Percentiles rank a stretch among this genome's conserved stretches.
phyloP scores from a whole-genome alignment of 768 basidiomycete species.

The Mycena leptocephala region DNA sequence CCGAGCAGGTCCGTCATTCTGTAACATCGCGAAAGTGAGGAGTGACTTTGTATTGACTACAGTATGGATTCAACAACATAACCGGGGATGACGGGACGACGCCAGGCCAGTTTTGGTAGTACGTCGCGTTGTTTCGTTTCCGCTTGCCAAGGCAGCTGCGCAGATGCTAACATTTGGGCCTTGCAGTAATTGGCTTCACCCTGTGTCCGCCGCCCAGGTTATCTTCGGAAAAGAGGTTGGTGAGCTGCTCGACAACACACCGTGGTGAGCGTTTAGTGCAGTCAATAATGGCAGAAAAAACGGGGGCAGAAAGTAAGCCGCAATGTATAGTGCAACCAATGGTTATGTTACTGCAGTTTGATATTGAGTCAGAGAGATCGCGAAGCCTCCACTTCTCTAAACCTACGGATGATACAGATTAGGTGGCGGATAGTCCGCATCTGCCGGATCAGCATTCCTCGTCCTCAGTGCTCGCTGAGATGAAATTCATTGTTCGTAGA shows the following conservation, averaged over 20 bases:
- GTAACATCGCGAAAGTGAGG: conserved; percentile 33
- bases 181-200: conserved; percentile 21
- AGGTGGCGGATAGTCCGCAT: no score
- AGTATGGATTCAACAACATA: neutral
- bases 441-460: no score
- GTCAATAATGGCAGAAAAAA: conserved; percentile 2
- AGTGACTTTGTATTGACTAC: conserved; percentile 45
- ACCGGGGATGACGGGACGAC: conserved; percentile 17
- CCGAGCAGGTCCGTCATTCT: conserved; percentile 47
- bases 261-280: conserved; percentile 18
- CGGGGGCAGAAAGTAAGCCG: conserved; percentile 14
- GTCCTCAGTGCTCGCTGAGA: no score
- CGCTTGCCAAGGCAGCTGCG: neutral
- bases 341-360: neutral
- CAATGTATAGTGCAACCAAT: conserved; percentile 7
- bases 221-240: conserved; percentile 21
- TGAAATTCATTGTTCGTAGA: no score
- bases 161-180: neutral
- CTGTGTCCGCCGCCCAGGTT: conserved; percentile 22
- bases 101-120: conserved; percentile 24
- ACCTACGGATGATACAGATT: no score
- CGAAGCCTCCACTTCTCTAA: neutral
- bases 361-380: neutral
- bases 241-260: conserved; percentile 2
- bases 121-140: conserved; percentile 2